Percentiles rank a stretch among this genome's conserved stretches.
Evolutionary conservation across 306 rosid genomes (phyloP).

Genomic region (Fragaria iinumae): DNA sequence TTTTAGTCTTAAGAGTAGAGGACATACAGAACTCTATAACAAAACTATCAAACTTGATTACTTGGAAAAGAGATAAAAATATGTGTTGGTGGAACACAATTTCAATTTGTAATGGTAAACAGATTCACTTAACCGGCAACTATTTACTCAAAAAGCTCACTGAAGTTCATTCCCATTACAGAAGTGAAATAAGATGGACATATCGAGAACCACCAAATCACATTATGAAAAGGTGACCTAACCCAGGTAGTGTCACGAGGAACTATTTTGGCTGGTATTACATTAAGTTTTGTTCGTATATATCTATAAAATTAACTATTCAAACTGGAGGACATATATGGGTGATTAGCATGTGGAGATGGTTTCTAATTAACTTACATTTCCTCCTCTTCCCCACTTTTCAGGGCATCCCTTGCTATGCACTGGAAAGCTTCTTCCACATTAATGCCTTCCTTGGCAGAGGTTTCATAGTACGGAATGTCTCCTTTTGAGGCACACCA

Average conservation of each 20-base stretch:
- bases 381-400: conserved; percentile 97
- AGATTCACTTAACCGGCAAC: background rate
- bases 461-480: conserved; percentile 96
- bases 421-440: conserved; percentile 98
- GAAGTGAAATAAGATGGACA: background rate
- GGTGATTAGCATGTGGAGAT: background rate
- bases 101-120: background rate
- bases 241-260: background rate
- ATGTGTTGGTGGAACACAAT: background rate
- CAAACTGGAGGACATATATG: background rate
- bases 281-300: background rate
- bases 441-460: conserved; percentile 96
- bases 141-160: background rate
- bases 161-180: background rate
- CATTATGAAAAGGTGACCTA: background rate
- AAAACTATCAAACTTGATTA: background rate
- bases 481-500: conserved; percentile 99
- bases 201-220: background rate
- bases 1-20: background rate
- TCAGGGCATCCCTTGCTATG: conserved; percentile 92
- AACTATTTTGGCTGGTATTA: background rate
- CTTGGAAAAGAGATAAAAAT: background rate
- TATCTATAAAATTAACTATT: background rate
- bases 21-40: background rate
- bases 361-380: conserved; percentile 59